Conservation (phyloP, 305 asterid species). For the Solanum aculeatissimum region DNA sequence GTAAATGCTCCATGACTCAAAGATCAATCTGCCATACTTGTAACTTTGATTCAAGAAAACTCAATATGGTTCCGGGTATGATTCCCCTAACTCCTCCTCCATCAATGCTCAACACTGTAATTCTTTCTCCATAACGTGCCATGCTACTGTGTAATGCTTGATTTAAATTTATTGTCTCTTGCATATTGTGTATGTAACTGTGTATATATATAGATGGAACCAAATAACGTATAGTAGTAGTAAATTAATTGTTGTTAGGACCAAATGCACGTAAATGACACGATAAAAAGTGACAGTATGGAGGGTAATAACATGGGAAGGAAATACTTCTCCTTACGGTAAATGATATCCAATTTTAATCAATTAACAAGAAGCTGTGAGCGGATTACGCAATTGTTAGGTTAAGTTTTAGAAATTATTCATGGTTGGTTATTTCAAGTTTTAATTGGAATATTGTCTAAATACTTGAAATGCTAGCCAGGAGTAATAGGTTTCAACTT, state of each 20-base stretch:
- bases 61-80: slow-evolving; percentile 3
- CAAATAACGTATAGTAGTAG: background rate
- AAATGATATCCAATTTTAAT: background rate
- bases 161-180: background rate
- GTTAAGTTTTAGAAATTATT: background rate
- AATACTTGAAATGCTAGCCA: background rate
- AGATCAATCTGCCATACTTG: background rate
- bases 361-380: background rate
- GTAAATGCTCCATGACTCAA: background rate
- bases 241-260: background rate
- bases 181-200: background rate
- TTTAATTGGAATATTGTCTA: background rate
- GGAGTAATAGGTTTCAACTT: background rate
- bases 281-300: background rate
- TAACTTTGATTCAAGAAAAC: slow-evolving; percentile 9
- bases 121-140: background rate
- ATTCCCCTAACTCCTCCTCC: slow-evolving; percentile 18
- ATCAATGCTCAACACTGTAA: slow-evolving; percentile 10
- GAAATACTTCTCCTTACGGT: background rate
- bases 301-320: background rate
- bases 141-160: background rate
- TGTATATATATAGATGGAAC: background rate
- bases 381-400: background rate
- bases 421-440: background rate
- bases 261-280: background rate